phyloP scores from a whole-genome alignment of 2,329 filamentous ascomycete genomes.

The Fusarium stilboides region DNA sequence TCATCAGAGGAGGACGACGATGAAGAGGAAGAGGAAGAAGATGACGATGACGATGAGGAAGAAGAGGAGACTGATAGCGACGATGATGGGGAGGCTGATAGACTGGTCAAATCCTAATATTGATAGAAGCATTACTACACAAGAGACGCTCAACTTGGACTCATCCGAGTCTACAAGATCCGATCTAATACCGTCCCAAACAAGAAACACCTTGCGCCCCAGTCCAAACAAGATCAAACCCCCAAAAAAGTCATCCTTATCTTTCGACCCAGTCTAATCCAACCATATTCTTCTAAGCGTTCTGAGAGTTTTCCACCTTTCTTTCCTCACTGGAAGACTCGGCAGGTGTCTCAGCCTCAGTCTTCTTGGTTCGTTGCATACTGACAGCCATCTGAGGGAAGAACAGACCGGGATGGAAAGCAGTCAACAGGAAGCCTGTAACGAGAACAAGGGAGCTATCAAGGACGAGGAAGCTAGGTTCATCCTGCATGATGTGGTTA shows the following conservation, averaged over 20 bases:
- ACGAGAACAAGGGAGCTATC: constrained; percentile 68
- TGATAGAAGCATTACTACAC: constrained; percentile 37
- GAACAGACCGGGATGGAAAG: constrained; percentile 68
- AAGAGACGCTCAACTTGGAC: constrained; percentile 18
- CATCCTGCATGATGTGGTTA: constrained; percentile 74
- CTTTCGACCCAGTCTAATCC: neutral
- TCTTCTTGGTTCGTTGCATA: constrained; percentile 42
- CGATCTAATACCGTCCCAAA: constrained; percentile 15
- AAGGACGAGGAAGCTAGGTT: constrained; percentile 71
- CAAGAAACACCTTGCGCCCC: constrained; percentile 9
- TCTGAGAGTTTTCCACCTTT: constrained; percentile 32
- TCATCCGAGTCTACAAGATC: constrained; percentile 28
- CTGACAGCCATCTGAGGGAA: constrained; percentile 68
- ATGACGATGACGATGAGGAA: constrained; percentile 65
- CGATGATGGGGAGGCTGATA: constrained; percentile 62
- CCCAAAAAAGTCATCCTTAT: neutral
- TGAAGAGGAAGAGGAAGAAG: constrained; percentile 65
- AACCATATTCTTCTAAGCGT: constrained; percentile 25
- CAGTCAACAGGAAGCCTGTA: constrained; percentile 64
- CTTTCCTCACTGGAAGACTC: constrained; percentile 53
- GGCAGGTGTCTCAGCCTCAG: constrained; percentile 45
- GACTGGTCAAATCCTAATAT: constrained; percentile 59
- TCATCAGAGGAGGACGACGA: constrained; percentile 66
- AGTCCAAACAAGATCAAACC: constrained; percentile 6
- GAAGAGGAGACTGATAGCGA: constrained; percentile 66